Evolutionary conservation across 768 basidiomycete genomes (phyloP).

Genomic region (Mycena capillaripes): DNA sequence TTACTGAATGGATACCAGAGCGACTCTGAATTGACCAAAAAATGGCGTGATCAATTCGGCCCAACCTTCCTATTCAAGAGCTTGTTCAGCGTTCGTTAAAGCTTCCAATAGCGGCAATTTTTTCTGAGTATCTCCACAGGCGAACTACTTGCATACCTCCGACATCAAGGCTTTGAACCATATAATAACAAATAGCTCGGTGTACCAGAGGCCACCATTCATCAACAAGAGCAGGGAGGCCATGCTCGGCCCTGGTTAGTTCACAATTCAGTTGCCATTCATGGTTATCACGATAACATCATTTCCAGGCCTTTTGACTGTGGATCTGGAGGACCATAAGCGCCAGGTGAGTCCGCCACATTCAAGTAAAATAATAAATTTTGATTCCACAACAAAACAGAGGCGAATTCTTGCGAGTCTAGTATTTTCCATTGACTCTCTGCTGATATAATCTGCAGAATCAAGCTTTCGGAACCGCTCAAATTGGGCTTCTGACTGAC

Average conservation of each 20-base stretch:
- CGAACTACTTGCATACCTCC: slow-evolving; percentile 53
- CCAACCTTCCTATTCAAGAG: slow-evolving; percentile 46
- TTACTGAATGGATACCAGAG: background rate
- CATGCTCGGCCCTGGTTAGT: background rate
- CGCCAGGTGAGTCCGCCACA: slow-evolving; percentile 51
- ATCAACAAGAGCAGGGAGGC: background rate
- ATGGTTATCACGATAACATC: background rate
- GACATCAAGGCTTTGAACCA: slow-evolving; percentile 64
- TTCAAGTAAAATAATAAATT: background rate
- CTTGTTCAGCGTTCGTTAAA: slow-evolving; percentile 47
- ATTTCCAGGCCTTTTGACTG: slow-evolving; percentile 51
- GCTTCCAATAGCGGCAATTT: background rate
- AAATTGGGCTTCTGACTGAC: slow-evolving; percentile 55
- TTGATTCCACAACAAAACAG: background rate
- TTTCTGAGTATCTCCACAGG: slow-evolving; percentile 36
- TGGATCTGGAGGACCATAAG: slow-evolving; percentile 52
- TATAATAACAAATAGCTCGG: slow-evolving; percentile 56
- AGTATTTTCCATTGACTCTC: background rate
- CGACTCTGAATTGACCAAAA: slow-evolving; percentile 37
- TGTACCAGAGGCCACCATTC: slow-evolving; percentile 52
- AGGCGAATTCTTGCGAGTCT: background rate
- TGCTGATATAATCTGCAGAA: slow-evolving; percentile 46
- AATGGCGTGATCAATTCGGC: slow-evolving; percentile 56
- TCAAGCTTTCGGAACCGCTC: slow-evolving; percentile 59
- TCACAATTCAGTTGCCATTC: background rate